These are phyloP conservation scores for Fragaria ananassa DNA, from an alignment of 306 rosid genomes.

Conservation along the genomic window DNA sequence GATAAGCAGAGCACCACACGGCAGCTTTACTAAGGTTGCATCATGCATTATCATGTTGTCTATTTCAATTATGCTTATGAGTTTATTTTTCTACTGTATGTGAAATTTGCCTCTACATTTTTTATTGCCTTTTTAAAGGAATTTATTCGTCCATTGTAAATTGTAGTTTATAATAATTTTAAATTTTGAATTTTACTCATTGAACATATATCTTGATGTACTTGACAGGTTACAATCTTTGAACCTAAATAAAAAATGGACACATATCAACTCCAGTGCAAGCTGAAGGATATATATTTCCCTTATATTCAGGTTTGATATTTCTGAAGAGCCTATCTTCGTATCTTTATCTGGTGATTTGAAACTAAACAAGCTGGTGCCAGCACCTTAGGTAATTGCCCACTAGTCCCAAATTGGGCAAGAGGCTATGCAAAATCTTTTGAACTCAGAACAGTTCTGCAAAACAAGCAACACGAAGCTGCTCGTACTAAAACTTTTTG, in stretches of 20 bases:
- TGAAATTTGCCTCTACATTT: neutral
- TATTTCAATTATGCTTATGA: neutral
- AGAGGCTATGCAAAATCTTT: neutral
- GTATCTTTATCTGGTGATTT: neutral
- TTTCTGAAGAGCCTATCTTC: neutral
- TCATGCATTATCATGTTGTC: neutral
- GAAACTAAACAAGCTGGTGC: neutral
- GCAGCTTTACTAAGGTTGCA: constrained; percentile 60
- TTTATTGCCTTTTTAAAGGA: neutral
- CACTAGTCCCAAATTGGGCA: neutral
- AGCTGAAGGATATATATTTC: constrained; percentile 60
- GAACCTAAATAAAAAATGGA: constrained; percentile 32
- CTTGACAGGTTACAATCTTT: constrained; percentile 52
- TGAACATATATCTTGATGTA: neutral
- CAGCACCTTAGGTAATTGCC: neutral
- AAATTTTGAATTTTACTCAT: neutral
- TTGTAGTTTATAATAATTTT: neutral
- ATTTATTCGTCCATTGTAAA: neutral
- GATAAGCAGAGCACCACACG: constrained; percentile 26
- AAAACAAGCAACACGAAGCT: neutral
- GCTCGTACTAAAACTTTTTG: no score
- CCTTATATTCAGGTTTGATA: constrained; percentile 63
- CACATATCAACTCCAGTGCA: constrained; percentile 40
- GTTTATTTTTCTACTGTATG: neutral
- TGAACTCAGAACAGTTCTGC: neutral